Evolutionary conservation across 345 rosid genomes (phyloP).

Genomic region (Odontarrhena argentea): DNA sequence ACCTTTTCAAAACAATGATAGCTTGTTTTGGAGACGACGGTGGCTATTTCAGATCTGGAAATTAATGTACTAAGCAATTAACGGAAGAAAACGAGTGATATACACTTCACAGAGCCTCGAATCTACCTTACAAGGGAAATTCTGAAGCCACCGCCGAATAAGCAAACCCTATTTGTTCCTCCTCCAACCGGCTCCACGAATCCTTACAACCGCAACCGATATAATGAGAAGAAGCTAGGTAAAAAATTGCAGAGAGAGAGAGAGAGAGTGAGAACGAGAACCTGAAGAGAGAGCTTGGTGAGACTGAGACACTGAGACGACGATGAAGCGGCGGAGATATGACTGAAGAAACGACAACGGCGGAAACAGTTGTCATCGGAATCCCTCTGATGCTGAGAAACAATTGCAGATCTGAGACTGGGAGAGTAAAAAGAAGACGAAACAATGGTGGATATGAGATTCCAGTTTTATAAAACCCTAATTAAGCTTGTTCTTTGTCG

Average conservation of each 20-base stretch:
- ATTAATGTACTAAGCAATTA: background rate
- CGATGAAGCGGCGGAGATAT: constrained; percentile 29
- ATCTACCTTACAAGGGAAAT: constrained; percentile 34
- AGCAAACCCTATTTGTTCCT: constrained; percentile 26
- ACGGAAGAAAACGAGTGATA: constrained; percentile 1
- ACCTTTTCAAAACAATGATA: constrained; percentile 87
- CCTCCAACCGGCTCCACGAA: constrained; percentile 20
- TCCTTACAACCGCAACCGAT: constrained; percentile 15
- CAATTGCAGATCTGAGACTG: too few species aligned
- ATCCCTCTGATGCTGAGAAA: too few species aligned
- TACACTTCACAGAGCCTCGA: constrained; percentile 9
- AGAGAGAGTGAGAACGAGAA: constrained; percentile 8
- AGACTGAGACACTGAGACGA: constrained; percentile 26
- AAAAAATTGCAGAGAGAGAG: too few species aligned
- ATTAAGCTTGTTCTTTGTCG: too few species aligned
- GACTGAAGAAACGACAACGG: constrained; percentile 24
- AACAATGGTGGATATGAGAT: too few species aligned
- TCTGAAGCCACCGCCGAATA: constrained; percentile 11
- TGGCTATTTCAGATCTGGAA: too few species aligned
- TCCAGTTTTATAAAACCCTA: too few species aligned
- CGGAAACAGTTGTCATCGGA: constrained; percentile 34
- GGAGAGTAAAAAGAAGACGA: too few species aligned
- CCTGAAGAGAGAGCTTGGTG: constrained; percentile 31
- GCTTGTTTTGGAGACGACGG: too few species aligned
- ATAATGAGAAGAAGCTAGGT: background rate